These are phyloP conservation scores for Acanthamoeba royreba DNA, from an alignment of 208 protist genomes.

Conservation along the genomic window DNA sequence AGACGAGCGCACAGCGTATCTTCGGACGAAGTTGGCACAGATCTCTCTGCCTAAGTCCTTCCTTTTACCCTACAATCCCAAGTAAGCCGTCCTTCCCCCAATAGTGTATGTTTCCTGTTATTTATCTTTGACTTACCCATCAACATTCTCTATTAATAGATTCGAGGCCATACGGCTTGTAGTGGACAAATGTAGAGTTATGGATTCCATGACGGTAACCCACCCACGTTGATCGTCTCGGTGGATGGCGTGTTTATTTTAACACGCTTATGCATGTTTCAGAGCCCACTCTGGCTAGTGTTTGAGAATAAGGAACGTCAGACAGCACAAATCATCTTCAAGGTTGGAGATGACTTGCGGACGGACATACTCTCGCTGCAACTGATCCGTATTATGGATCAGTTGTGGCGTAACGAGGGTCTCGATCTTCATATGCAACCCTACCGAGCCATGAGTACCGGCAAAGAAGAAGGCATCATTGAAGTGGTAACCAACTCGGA, in stretches of 20 bases:
- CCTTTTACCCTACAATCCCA: neutral
- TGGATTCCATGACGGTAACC: neutral
- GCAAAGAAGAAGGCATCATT: neutral
- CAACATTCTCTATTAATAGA: neutral
- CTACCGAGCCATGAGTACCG: neutral
- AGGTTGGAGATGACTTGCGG: slow-evolving; percentile 81
- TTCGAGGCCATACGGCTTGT: neutral
- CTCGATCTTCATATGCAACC: slow-evolving; percentile 20
- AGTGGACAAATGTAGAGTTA: neutral
- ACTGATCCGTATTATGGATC: slow-evolving; percentile 71
- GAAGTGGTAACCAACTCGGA: slow-evolving; percentile 74
- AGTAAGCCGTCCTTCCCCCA: neutral
- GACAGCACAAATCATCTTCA: slow-evolving; percentile 69
- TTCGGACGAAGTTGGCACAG: neutral
- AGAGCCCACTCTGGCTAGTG: slow-evolving; percentile 76
- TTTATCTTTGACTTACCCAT: neutral
- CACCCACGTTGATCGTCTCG: neutral
- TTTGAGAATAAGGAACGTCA: slow-evolving; percentile 73
- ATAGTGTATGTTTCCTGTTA: neutral
- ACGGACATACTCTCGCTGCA: slow-evolving; percentile 82
- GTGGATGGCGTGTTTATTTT: neutral
- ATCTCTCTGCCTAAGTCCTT: neutral
- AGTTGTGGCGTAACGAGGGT: slow-evolving; percentile 29
- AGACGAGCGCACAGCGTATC: neutral
- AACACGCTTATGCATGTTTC: neutral